Evolutionary conservation across 2,329 filamentous ascomycete species (phyloP), one percentile per base, ranked within the genome.

Genomic region (Sporothrix mexicana): DNA sequence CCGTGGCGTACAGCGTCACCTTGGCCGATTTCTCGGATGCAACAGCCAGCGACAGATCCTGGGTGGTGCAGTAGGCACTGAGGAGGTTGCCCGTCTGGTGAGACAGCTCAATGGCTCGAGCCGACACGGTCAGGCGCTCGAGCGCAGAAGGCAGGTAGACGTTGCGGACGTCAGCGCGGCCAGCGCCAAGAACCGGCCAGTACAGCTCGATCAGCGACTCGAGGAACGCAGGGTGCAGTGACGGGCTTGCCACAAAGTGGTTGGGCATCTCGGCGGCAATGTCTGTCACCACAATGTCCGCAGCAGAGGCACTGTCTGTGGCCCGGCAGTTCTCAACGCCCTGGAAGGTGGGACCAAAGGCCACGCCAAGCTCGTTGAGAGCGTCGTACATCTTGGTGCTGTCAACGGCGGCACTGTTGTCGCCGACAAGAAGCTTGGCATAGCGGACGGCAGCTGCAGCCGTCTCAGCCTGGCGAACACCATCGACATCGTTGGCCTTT

Each of bases 331-430:
- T 82, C 59, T 80, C 79, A 10, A 89, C 75, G 3, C 85, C 84
- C 76, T 86, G 85, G 79, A 89, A 89, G 0, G 81, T 82, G 0
- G 83, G 78, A 0, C 87, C 87, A 74, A 88, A 88, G 1, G 80
- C 79, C 0, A 86, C 85, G 0, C 87, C 87, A 20, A 84, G 78
- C 5, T 83, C 80, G 0, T 81, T 77, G 9, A 89, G 81, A 15
- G 78, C 76, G 1, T 85, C 80, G 72, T 89, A 89, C 75, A 89
- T 80, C 45, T 79, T 77, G 5, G 77, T 72, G 45, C 79, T 74
- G 12, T 80, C 76, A 17, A 85, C 74, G 62, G 79, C 76, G 1
- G 53, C 41, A 47, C 61, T 70, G 25, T 41, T 36, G 64, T 30
- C 55, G 5, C 43, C 59, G 17, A 64, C 69, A 10, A 70, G 69